Base-by-base conservation (phyloP, 2,329 filamentous ascomycete species). In the Pseudogymnoascus destructans region DNA sequence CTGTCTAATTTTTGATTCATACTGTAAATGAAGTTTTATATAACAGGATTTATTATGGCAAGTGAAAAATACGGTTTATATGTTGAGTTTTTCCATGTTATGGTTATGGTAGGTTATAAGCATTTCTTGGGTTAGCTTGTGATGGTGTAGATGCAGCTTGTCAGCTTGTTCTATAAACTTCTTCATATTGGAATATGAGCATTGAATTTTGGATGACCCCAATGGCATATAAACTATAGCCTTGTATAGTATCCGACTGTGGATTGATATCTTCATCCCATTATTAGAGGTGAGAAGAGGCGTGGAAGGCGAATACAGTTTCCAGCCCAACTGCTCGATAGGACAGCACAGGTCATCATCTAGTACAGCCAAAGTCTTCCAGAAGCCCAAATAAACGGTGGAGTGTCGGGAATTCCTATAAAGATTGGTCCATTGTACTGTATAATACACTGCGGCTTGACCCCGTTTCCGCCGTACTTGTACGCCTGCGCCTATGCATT, bases 401-500 rank as follows among this genome's bases (percentile, higher is more conserved):
- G 40, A 49, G 21, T 7, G 40, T 21, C 40, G 9, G 7, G 8
- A 52, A 17, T 17, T 30, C 23, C 1, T 30, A 52, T 30, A 30
- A 49, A 52, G 15, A 15, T 52, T 30, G n/a, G 46, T 32, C 46
- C 46, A 52, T 52, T 52, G 46, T 52, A 52, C 46, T 52, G 25
- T 52, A 52, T 52, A 52, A 52, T 52, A 52, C 46, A 52, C 25
- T 52, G 46, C 46, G 46, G 46, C 25, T 52, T 52, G 46, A 52
- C 9, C 46, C 46, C 46, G 13, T 52, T 30, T 17, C 46, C 46
- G 25, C 46, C 46, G 46, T 52, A 52, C 3, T 52, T 30, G n/a
- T 52, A 56, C 54, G 54, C 54, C 54, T 56, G 54, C 54, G 30
- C 54, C 30, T 23, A 57, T 57, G 56, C 56, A 42, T 46, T 25